phyloP scores from a whole-genome alignment of 495 filamentous ascomycete species.

The Aspergillus cavernicola region DNA sequence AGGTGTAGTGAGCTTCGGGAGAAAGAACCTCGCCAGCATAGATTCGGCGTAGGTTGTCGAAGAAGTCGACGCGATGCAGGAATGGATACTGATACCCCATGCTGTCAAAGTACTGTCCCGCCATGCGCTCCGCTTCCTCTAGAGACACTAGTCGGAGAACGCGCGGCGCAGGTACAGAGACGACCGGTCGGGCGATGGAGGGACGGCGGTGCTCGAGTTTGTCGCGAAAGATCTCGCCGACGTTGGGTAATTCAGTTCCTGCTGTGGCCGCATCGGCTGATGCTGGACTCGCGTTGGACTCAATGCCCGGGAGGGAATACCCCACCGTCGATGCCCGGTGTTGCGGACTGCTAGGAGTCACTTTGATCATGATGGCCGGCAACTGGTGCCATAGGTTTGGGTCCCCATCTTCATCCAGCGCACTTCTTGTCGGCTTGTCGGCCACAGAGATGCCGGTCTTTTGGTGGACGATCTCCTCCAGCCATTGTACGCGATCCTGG shows the following conservation, averaged over 20 bases:
- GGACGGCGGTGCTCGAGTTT: constrained; percentile 42
- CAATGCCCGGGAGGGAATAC: constrained; percentile 20
- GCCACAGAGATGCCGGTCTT: constrained; percentile 38
- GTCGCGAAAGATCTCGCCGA: constrained; percentile 46
- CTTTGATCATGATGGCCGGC: constrained; percentile 41
- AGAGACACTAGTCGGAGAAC: constrained; percentile 37
- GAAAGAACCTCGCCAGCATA: constrained; percentile 35
- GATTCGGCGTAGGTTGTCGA: constrained; percentile 34
- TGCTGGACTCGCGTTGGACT: constrained; percentile 23
- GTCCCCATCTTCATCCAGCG: constrained; percentile 36
- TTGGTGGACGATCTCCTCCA: constrained; percentile 41
- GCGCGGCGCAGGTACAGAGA: constrained; percentile 31
- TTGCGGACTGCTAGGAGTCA: constrained; percentile 24
- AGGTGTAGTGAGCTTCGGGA: constrained; percentile 36
- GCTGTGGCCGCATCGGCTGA: constrained; percentile 22
- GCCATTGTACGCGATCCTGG: constrained; percentile 49
- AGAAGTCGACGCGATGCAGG: constrained; percentile 36
- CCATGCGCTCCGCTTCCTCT: constrained; percentile 38
- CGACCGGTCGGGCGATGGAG: constrained; percentile 34
- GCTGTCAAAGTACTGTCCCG: constrained; percentile 40
- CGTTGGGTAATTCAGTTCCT: constrained; percentile 38
- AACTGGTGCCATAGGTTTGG: constrained; percentile 44
- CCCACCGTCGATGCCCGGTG: constrained; percentile 10
- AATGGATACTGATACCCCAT: constrained; percentile 47
- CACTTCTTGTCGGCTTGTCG: constrained; percentile 31